Evolutionary conservation across 2,329 filamentous ascomycete genomes (phyloP).

Genomic region (Cladosporium phlei): DNA sequence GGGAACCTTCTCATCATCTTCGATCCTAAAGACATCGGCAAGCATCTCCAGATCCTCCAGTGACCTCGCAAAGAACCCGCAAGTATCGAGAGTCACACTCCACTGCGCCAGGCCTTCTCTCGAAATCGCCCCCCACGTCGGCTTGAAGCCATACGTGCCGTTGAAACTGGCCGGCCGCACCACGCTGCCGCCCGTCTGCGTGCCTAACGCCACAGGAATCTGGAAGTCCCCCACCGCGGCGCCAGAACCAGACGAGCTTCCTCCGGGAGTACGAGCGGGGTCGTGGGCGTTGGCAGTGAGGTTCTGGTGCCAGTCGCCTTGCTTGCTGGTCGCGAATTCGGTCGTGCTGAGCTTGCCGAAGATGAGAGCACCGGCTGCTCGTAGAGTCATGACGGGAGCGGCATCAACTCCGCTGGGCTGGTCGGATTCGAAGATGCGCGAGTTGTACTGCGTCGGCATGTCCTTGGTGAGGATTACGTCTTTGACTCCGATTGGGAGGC

Average conservation of each 20-base stretch:
- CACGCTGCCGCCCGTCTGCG: constrained; percentile 61
- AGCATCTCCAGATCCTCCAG: constrained; percentile 57
- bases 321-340: constrained; percentile 56
- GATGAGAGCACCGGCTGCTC: constrained; percentile 53
- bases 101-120: constrained; percentile 59
- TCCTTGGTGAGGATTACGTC: constrained; percentile 57
- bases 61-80: constrained; percentile 57
- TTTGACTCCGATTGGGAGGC: constrained; percentile 55
- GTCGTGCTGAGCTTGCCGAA: constrained; percentile 59
- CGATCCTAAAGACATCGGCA: constrained; percentile 49
- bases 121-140: constrained; percentile 60
- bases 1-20: constrained; percentile 43
- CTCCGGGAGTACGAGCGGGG: constrained; percentile 54
- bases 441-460: constrained; percentile 57
- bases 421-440: constrained; percentile 48
- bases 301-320: constrained; percentile 38
- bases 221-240: constrained; percentile 64
- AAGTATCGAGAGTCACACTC: constrained; percentile 56
- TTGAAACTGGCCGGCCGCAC: constrained; percentile 63
- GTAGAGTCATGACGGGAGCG: constrained; percentile 47
- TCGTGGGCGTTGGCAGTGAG: constrained; percentile 55
- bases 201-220: constrained; percentile 56
- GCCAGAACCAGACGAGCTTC: constrained; percentile 63
- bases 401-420: constrained; percentile 47
- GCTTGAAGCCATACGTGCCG: constrained; percentile 61